Evolutionary conservation across 208 protist genomes (phyloP).

Genomic region (Porcisia deanei): DNA sequence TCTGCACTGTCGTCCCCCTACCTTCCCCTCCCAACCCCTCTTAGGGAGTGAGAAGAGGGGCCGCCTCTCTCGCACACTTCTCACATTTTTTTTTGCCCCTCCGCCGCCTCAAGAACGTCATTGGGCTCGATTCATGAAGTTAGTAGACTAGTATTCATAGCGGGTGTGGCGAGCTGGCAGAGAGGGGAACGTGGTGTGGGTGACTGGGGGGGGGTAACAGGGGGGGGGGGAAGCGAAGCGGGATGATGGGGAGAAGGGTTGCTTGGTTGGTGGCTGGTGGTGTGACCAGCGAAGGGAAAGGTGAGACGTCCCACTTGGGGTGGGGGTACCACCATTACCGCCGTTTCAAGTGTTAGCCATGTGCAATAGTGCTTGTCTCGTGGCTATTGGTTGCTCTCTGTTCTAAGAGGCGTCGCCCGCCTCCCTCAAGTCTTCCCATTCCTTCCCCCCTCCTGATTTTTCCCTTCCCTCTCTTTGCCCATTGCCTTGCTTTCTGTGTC

Average conservation of each 20-base stretch:
- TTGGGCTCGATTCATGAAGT: not conserved
- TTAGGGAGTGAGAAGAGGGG: no score
- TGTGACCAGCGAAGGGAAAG: not conserved
- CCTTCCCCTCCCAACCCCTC: no score
- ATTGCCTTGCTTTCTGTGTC: not conserved
- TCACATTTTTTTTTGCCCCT: not conserved
- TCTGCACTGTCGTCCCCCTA: not conserved
- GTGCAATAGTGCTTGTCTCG: no score
- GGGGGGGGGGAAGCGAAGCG: no score
- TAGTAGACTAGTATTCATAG: conserved; percentile 12
- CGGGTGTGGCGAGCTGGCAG: not conserved
- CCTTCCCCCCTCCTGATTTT: not conserved
- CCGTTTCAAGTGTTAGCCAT: no score
- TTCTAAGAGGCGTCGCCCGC: not conserved
- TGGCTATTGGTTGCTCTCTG: no score
- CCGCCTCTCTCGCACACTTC: not conserved
- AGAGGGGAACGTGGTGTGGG: not conserved
- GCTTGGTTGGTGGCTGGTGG: no score
- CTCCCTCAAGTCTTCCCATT: not conserved
- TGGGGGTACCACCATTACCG: not conserved
- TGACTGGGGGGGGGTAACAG: not conserved
- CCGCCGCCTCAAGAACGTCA: not conserved
- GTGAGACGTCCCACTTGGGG: not conserved
- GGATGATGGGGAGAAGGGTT: no score
- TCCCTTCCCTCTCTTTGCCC: not conserved